phyloP scores from a whole-genome alignment of 2,329 filamentous ascomycete species.

The Stemphylium beticola region DNA sequence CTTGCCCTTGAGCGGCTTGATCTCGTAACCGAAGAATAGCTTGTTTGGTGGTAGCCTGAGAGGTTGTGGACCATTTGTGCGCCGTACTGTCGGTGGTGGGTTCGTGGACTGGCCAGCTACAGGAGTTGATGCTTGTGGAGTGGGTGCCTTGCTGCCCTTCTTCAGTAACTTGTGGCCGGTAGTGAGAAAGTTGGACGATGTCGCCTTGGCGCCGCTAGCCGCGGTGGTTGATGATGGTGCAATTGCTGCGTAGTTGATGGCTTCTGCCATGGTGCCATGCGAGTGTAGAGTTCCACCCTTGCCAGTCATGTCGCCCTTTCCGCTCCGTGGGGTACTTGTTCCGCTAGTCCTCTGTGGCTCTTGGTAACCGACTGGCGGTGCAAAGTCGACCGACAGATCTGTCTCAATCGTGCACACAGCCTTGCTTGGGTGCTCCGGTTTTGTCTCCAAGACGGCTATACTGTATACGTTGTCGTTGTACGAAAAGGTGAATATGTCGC shows the following conservation, averaged over 20 bases:
- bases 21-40: slow-evolving; percentile 94
- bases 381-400: slow-evolving; percentile 95
- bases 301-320: slow-evolving; percentile 65
- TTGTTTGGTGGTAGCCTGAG: slow-evolving; percentile 85
- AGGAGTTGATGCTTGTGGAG: slow-evolving; percentile 66
- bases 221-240: slow-evolving; percentile 75
- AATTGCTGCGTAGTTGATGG: slow-evolving; percentile 95
- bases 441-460: slow-evolving; percentile 91
- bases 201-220: slow-evolving; percentile 65
- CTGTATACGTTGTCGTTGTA: slow-evolving; percentile 96
- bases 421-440: slow-evolving; percentile 83
- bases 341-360: slow-evolving; percentile 81
- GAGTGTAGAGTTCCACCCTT: slow-evolving; percentile 76
- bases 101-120: slow-evolving; percentile 62
- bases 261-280: slow-evolving; percentile 93
- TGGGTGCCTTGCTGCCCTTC: slow-evolving; percentile 77
- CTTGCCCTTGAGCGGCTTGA: slow-evolving; percentile 84
- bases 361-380: slow-evolving; percentile 89
- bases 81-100: slow-evolving; percentile 51
- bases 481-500: slow-evolving; percentile 92
- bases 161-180: slow-evolving; percentile 85
- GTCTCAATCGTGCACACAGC: slow-evolving; percentile 94
- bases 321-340: slow-evolving; percentile 83
- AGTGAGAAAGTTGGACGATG: slow-evolving; percentile 78
- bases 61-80: slow-evolving; percentile 82